Evolutionary conservation across 164 flowering plant genomes (phyloP), one percentile per base, ranked within the genome.

Genomic region (Aristolochia contorta): DNA sequence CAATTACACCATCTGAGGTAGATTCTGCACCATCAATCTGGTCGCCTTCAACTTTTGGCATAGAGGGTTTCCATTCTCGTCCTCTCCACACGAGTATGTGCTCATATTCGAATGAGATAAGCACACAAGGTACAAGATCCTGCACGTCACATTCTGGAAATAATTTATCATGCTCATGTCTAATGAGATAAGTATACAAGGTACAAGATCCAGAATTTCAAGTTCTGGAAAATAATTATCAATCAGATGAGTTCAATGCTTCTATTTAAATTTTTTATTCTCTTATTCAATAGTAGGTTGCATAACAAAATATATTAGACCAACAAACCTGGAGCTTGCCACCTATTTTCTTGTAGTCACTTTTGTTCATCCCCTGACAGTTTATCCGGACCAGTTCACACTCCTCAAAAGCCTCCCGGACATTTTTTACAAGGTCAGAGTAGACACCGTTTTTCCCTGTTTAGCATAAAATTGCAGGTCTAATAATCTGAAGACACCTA

Each of bases 11-110:
- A 37, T 66, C 70, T 43, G 46, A 43, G 12, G 64, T 62, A 60
- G 63, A 58, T 56, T 56, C 71, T 16, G 62, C 59, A 7, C 43
- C 62, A 53, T 61, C 74, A 43, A 59, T 57, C n/a, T 6, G 14
- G 57, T 32, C 63, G 53, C 54, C 68, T 47, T 60, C 79, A 37
- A 53, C 68, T 46, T 66, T 72, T 41, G 66, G 58, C 37, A 83
- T 33, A 22, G 86, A 73, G 24, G 89, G 81, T 70, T 79, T 83
- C 96, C 96, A 89, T 16, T 87, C 77, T 48, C 67, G 72, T 63
- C 98, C 96, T 73, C 96, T 83, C 96, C 96, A 92, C 76, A 86
- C 75, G 16, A 92, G 87, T 59, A 92, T 83, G 76, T 86, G 91
- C 69, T 87, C 94, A 62, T 59, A 5, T 60, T 82, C 89, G 78